Percentiles rank a stretch among this genome's conserved stretches.
Evolutionary conservation across 2,329 filamentous ascomycete genomes (phyloP).

Genomic region (Ophiosphaerella herpotricha): DNA sequence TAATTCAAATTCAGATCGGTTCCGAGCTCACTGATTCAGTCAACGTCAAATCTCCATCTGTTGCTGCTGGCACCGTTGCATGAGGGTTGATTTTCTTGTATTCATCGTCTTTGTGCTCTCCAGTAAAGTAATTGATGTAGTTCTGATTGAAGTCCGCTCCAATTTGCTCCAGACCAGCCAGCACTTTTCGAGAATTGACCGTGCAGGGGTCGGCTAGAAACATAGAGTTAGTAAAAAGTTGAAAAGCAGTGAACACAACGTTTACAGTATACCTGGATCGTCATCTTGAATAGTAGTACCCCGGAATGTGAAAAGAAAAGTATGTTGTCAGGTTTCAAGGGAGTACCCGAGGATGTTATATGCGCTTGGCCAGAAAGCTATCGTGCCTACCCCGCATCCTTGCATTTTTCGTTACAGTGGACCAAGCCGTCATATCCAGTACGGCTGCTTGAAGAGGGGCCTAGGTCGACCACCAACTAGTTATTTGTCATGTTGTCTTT

Average conservation of each 20-base stretch:
- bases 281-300: constrained; percentile 6
- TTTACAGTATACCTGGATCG: constrained; percentile 17
- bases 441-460: too few relatives aligned
- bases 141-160: constrained; percentile 44
- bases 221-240: background rate
- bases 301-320: background rate
- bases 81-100: constrained; percentile 45
- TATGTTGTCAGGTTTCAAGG: too few relatives aligned
- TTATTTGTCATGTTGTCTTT: too few relatives aligned
- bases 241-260: background rate
- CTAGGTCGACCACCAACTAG: too few relatives aligned
- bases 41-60: constrained; percentile 45
- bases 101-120: constrained; percentile 46
- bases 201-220: constrained; percentile 44
- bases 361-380: background rate
- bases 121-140: constrained; percentile 47
- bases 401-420: too few relatives aligned
- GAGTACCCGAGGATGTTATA: background rate
- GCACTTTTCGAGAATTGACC: constrained; percentile 50
- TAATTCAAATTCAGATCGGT: background rate
- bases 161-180: constrained; percentile 47
- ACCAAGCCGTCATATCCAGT: too few relatives aligned
- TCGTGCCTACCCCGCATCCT: too few relatives aligned
- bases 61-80: constrained; percentile 48
- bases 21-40: constrained; percentile 40